Percentiles rank a stretch among this genome's conserved stretches.
Conservation (phyloP, 371 early-diverging fungal species). For the Nematocida sp. region DNA sequence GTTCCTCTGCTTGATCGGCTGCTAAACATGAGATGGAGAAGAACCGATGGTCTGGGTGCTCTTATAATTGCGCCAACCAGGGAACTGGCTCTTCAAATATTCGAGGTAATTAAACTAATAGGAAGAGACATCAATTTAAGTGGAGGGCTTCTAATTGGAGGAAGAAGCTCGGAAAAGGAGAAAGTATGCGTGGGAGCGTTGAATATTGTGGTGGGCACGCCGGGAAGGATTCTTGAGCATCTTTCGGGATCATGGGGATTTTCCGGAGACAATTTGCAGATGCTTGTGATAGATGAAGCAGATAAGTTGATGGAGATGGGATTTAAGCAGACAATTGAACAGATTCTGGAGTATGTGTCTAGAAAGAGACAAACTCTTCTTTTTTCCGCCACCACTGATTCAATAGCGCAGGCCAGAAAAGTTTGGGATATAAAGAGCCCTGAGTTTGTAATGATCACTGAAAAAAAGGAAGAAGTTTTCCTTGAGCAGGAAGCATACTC, state of each 20-base stretch:
- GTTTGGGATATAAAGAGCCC: constrained; percentile 45
- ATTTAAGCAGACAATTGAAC: constrained; percentile 83
- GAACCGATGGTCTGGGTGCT: constrained; percentile 65
- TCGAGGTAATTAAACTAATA: constrained; percentile 86
- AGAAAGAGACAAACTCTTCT: constrained; percentile 81
- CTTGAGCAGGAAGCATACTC: constrained; percentile 1
- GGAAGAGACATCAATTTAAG: constrained; percentile 70
- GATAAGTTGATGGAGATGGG: constrained; percentile 87
- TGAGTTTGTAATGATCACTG: constrained; percentile 14
- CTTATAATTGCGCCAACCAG: constrained; percentile 90
- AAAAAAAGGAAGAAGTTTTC: neutral
- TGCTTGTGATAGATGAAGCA: constrained; percentile 92
- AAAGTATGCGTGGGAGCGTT: constrained; percentile 83
- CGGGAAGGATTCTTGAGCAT: constrained; percentile 84
- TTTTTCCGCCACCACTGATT: constrained; percentile 95
- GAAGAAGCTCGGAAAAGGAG: constrained; percentile 84
- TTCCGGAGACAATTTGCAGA: constrained; percentile 52
- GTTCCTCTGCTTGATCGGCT: constrained; percentile 87
- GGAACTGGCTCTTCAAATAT: constrained; percentile 91
- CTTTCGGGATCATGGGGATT: constrained; percentile 33
- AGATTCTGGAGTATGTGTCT: constrained; percentile 70
- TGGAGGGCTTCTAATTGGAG: constrained; percentile 84
- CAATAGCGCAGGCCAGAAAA: constrained; percentile 67
- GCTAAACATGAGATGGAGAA: constrained; percentile 11
- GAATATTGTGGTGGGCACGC: constrained; percentile 85